A percentile compares a stretch with the other conserved stretches of the same genome.
phyloP scores from a whole-genome alignment of 2,329 filamentous ascomycete genomes.

The Trichoderma oligosporum region DNA sequence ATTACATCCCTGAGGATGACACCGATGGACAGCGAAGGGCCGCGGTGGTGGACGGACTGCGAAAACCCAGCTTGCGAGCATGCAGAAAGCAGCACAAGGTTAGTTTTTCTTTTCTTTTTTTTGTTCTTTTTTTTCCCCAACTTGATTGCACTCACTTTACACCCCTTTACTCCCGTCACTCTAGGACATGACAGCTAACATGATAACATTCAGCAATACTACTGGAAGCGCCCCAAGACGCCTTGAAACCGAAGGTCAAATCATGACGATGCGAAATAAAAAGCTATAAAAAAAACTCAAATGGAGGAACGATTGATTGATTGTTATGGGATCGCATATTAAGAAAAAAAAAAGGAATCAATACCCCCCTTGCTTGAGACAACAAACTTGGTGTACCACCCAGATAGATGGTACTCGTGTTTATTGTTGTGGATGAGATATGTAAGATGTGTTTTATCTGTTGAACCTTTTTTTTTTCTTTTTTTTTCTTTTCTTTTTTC shows the following conservation, averaged over 20 bases:
- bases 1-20: conserved; percentile 89
- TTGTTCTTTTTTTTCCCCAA: neutral
- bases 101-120: conserved; percentile 32
- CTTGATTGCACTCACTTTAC: no score
- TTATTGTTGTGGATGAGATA: conserved; percentile 9
- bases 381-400: neutral
- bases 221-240: conserved; percentile 62
- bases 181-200: conserved; percentile 23
- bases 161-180: no score
- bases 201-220: conserved; percentile 56
- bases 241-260: conserved; percentile 39
- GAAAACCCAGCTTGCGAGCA: conserved; percentile 82
- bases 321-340: conserved; percentile 15
- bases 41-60: conserved; percentile 78
- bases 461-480: neutral
- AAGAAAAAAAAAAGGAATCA: neutral
- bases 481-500: neutral
- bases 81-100: conserved; percentile 98
- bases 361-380: conserved; percentile 11
- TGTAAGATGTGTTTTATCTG: conserved; percentile 11
- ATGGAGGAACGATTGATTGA: conserved; percentile 15
- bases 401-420: neutral
- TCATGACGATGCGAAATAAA: neutral
- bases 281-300: neutral
- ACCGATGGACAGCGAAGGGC: conserved; percentile 71